phyloP scores from a whole-genome alignment of 2,329 filamentous ascomycete species.

The Ophiognomonia clavigignenti-juglandacearum region DNA sequence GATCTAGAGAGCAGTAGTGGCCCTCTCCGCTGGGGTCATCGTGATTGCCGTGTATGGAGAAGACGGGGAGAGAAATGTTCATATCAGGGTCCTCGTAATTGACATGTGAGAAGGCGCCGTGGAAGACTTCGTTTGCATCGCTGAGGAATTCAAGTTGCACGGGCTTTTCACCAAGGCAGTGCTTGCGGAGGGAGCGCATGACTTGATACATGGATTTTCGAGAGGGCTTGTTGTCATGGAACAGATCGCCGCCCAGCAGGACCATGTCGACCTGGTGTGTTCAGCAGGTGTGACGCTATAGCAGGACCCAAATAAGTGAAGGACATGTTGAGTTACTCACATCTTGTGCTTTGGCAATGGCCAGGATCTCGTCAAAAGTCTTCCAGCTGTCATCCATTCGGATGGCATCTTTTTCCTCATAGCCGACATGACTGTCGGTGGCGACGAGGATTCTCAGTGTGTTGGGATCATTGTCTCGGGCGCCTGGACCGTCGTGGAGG shows the following conservation, averaged over 20 bases:
- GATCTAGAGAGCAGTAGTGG: slow-evolving; percentile 82
- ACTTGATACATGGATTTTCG: slow-evolving; percentile 96
- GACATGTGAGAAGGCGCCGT: slow-evolving; percentile 84
- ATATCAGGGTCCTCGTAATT: slow-evolving; percentile 98
- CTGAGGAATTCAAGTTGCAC: slow-evolving; percentile 93
- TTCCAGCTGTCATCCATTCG: slow-evolving; percentile 98
- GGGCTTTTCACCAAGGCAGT: slow-evolving; percentile 91
- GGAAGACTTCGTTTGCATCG: slow-evolving; percentile 87
- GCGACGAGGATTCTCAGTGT: slow-evolving; percentile 92
- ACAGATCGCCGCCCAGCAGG: slow-evolving; percentile 86
- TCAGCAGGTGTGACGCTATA: not conserved
- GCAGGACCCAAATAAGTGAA: slow-evolving; percentile 3
- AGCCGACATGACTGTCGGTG: slow-evolving; percentile 97
- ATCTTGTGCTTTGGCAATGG: slow-evolving; percentile 76
- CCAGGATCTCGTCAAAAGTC: slow-evolving; percentile 93
- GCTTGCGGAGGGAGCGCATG: slow-evolving; percentile 88
- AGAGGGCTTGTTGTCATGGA: slow-evolving; percentile 97
- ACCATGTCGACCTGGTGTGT: slow-evolving; percentile 79
- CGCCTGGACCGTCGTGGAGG: not conserved
- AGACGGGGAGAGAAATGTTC: slow-evolving; percentile 94
- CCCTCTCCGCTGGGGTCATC: slow-evolving; percentile 97
- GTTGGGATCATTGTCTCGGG: slow-evolving; percentile 70
- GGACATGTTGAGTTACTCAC: slow-evolving; percentile 34
- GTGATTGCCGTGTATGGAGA: slow-evolving; percentile 97
- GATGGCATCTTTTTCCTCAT: slow-evolving; percentile 85